These are phyloP conservation scores for Phytophthora vignae DNA, from an alignment of 352 stramenopile species.

Conservation along the genomic window DNA sequence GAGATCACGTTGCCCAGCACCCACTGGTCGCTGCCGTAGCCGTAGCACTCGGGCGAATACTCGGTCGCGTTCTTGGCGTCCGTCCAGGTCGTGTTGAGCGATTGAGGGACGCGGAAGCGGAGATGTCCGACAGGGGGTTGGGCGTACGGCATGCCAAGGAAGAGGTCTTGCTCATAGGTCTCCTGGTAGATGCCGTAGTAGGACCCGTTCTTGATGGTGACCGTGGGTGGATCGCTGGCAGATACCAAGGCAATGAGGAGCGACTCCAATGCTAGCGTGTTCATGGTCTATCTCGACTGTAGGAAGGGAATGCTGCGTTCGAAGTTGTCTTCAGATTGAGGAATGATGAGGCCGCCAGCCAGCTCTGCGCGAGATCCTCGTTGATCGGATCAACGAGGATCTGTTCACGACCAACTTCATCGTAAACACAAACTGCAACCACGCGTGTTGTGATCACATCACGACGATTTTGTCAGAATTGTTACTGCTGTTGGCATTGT, in stretches of 20 bases:
- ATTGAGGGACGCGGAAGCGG: constrained; percentile 29
- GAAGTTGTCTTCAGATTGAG: too few species aligned
- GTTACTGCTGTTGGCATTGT: too few species aligned
- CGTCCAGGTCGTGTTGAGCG: constrained; percentile 34
- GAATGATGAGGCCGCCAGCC: not conserved
- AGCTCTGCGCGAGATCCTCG: too few species aligned
- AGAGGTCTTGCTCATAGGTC: constrained; percentile 38
- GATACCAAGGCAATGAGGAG: constrained; percentile 2
- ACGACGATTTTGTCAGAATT: too few species aligned
- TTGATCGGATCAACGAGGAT: too few species aligned
- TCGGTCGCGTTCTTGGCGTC: constrained; percentile 40
- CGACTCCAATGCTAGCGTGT: not conserved
- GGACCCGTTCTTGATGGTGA: constrained; percentile 38
- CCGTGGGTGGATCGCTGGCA: constrained; percentile 11
- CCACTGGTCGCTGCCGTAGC: constrained; percentile 35
- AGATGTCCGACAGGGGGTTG: constrained; percentile 30
- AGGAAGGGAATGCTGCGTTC: too few species aligned
- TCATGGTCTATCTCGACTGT: not conserved
- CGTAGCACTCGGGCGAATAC: constrained; percentile 48
- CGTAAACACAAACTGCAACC: not conserved
- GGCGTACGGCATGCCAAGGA: constrained; percentile 43
- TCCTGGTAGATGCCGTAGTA: constrained; percentile 37
- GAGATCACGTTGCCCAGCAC: constrained; percentile 31
- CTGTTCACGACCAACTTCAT: not conserved
- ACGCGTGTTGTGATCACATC: not conserved